phyloP scores from a whole-genome alignment of 768 basidiomycete genomes.

The Mrakia frigida region DNA sequence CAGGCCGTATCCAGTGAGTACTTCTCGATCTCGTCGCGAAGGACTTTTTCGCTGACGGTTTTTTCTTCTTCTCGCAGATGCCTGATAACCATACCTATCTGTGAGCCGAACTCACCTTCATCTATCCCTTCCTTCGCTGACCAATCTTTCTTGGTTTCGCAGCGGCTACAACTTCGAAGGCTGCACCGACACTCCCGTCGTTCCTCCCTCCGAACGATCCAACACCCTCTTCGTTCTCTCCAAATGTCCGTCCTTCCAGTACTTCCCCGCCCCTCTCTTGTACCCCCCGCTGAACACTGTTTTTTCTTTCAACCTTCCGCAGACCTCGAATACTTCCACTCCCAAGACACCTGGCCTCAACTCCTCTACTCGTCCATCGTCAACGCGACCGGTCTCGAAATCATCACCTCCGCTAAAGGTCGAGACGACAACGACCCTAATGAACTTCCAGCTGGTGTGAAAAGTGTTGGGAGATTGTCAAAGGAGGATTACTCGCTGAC shows the following conservation, averaged over 20 bases:
- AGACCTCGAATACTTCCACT: slow-evolving; percentile 4
- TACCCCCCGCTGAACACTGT: not conserved
- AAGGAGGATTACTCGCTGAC: not conserved
- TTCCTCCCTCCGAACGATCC: not conserved
- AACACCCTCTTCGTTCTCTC: not conserved
- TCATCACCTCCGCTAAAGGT: not conserved
- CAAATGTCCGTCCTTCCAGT: not conserved
- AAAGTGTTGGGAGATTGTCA: not conserved
- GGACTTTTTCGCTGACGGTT: not conserved
- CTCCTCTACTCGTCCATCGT: not conserved
- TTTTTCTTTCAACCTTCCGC: not conserved
- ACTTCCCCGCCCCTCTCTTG: not conserved
- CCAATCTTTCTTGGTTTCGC: not conserved
- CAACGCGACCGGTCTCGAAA: not conserved
- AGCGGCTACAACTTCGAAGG: slow-evolving; percentile 3
- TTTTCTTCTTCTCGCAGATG: not conserved
- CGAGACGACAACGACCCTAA: not conserved
- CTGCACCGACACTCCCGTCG: not conserved
- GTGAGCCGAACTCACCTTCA: not conserved
- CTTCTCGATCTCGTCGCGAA: not conserved
- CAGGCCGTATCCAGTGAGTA: not conserved
- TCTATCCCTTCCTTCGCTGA: not conserved
- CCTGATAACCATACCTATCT: not conserved
- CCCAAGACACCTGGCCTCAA: not conserved
- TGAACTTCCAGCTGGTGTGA: not conserved